Evolutionary conservation across 345 rosid species (phyloP).

Genomic region (Erucastrum elatum): DNA sequence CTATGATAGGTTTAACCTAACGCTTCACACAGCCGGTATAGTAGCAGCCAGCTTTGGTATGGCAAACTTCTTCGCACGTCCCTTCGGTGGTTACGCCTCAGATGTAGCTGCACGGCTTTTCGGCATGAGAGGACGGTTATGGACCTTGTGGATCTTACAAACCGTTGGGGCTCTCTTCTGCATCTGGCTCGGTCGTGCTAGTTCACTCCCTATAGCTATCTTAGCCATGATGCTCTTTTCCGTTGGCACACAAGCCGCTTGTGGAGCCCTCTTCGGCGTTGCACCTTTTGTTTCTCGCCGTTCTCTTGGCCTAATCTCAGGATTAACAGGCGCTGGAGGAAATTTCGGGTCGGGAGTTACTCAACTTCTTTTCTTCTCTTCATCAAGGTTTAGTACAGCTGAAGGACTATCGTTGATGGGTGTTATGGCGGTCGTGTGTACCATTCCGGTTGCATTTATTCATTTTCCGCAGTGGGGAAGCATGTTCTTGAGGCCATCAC

Average conservation of each 20-base stretch:
- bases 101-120: slow-evolving; percentile 59
- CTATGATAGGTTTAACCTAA: slow-evolving; percentile 67
- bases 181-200: slow-evolving; percentile 73
- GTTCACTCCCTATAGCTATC: slow-evolving; percentile 67
- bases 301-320: slow-evolving; percentile 71
- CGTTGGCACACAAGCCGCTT: slow-evolving; percentile 76
- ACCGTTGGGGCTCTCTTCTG: slow-evolving; percentile 77
- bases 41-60: slow-evolving; percentile 83
- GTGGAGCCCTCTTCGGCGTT: slow-evolving; percentile 81
- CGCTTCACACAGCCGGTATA: slow-evolving; percentile 71
- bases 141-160: slow-evolving; percentile 78
- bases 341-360: slow-evolving; percentile 83
- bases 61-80: slow-evolving; percentile 78
- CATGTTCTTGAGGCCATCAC: slow-evolving; percentile 64
- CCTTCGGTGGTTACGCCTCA: slow-evolving; percentile 73
- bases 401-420: slow-evolving; percentile 71
- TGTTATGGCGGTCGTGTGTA: slow-evolving; percentile 62
- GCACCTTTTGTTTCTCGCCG: slow-evolving; percentile 78
- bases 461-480: slow-evolving; percentile 91
- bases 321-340: slow-evolving; percentile 77
- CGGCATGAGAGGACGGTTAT: slow-evolving; percentile 83
- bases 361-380: slow-evolving; percentile 68
- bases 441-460: slow-evolving; percentile 60
- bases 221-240: slow-evolving; percentile 83
- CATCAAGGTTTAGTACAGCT: slow-evolving; percentile 49